Percentiles rank a stretch among this genome's conserved stretches.
These are phyloP conservation scores for Xanthoconium stramineum DNA, from an alignment of 768 basidiomycete genomes.

Conservation along the genomic window DNA sequence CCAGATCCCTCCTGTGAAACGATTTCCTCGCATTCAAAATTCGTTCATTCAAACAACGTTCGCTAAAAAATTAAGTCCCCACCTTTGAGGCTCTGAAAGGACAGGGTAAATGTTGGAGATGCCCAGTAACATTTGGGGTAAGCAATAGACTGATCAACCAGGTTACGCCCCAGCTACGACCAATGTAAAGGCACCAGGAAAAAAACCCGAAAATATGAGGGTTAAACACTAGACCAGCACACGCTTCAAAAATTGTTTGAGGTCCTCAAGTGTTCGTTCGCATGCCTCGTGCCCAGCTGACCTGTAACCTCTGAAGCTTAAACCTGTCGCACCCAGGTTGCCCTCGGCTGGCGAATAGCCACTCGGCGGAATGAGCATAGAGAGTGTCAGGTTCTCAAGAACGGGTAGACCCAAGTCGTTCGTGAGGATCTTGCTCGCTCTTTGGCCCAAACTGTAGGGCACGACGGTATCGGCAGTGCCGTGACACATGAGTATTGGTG, in stretches of 20 bases:
- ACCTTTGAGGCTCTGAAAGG: not conserved
- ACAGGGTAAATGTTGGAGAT: not conserved
- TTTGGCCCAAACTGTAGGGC: slow-evolving; percentile 47
- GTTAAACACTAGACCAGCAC: slow-evolving; percentile 39
- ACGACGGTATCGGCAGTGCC: slow-evolving; percentile 80
- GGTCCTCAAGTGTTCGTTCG: slow-evolving; percentile 63
- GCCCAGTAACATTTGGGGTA: not conserved
- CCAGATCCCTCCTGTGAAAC: not conserved
- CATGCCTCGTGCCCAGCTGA: slow-evolving; percentile 66
- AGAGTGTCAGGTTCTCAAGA: slow-evolving; percentile 35
- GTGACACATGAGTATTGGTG: slow-evolving; percentile 87
- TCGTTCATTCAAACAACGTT: not conserved
- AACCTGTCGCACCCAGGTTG: slow-evolving; percentile 38
- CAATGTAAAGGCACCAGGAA: not conserved
- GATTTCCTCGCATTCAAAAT: not conserved
- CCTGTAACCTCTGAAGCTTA: slow-evolving; percentile 65
- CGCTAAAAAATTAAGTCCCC: not conserved
- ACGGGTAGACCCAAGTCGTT: slow-evolving; percentile 47
- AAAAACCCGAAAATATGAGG: not conserved
- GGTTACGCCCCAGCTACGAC: not conserved
- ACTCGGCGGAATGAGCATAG: slow-evolving; percentile 25
- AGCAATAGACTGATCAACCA: not conserved
- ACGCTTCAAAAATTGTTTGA: slow-evolving; percentile 67
- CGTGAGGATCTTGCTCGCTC: slow-evolving; percentile 57
- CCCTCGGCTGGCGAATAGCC: slow-evolving; percentile 17